Base-by-base conservation (phyloP, 2,329 filamentous ascomycete genomes). In the Dothistroma pini region DNA sequence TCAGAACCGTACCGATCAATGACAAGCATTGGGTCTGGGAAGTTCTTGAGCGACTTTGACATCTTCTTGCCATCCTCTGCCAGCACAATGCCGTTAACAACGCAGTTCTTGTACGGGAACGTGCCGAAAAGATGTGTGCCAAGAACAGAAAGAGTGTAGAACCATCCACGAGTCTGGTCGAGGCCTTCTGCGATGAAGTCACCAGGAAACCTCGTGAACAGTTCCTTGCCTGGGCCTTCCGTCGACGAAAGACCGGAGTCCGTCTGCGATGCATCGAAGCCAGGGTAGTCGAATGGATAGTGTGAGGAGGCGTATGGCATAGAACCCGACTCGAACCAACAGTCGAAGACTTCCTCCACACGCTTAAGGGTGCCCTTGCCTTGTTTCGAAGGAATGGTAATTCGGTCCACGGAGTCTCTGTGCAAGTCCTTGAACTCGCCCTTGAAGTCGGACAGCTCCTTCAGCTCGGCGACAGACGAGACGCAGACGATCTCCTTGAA, bases 1-100 rank as follows among this genome's bases (percentile, higher is more conserved):
- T 97, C 93, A 1, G 92, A 93, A 21, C 93, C 93, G 74, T 96
- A 96, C 71, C 89, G 89, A 60, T 89, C 79, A 83, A 97, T 95
- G 67, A 97, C 86, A 56, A 91, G 79, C 59, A 80, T 81, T 11
- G 93, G 93, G 71, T 96, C 92, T 0, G 93, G 93, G 75, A 96
- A 97, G 77, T 97, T 97, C 80, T 97, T 96, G 60, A 96, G 81
- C 57, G 93, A 86, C 78, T 97, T 97, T 7, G 92, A 96, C 93
- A 97, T 97, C 82, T 97, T 97, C 82, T 96, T 97, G 59, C 93
- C 93, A 71, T 96, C 91, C 74, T 96, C 92, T 0, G 93, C 93
- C 47, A 97, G 83, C 4, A 97, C 92, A 64, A 96, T 95, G 54
- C 93, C 93, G 72, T 96, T 97, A 64, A 96, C 92, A n/a, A 97